Evolutionary conservation across 805 yeast genomes (phyloP).

Genomic region (Candida loeiensis): DNA sequence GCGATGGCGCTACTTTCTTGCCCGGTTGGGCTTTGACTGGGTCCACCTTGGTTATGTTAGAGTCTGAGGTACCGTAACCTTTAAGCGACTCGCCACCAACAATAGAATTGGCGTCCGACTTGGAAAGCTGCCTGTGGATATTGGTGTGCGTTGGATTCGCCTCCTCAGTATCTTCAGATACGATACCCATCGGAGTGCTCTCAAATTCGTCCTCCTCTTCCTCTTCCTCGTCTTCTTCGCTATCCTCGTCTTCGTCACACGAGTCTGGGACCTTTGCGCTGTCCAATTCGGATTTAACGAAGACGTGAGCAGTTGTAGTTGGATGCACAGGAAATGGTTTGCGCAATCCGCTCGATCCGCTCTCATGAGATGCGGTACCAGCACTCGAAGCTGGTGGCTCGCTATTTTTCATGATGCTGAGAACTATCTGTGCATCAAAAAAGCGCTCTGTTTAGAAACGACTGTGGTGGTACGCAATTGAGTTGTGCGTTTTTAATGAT

Average conservation of each 20-base stretch:
- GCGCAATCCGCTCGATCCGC: no score
- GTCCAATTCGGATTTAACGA: background rate
- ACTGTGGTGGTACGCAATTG: no score
- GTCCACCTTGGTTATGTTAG: conserved; percentile 13
- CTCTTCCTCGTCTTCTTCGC: conserved; percentile 9
- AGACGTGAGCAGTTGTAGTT: no score
- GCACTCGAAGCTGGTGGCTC: no score
- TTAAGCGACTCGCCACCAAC: conserved; percentile 48
- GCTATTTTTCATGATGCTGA: no score
- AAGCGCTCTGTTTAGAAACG: no score
- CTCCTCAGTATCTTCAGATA: background rate
- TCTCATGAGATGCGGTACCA: no score
- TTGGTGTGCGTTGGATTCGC: background rate
- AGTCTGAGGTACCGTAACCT: conserved; percentile 9
- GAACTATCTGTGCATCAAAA: no score
- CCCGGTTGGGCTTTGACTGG: conserved; percentile 11
- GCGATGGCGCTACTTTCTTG: background rate
- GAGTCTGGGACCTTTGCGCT: background rate
- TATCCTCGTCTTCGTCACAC: conserved; percentile 1
- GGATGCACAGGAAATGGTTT: no score
- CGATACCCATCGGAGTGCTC: conserved; percentile 7
- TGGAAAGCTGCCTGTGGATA: conserved; percentile 14
- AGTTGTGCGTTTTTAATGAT: no score
- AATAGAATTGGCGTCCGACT: conserved; percentile 41
- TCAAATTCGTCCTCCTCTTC: conserved; percentile 10